Evolutionary conservation across 1,139 yeast species (phyloP), one percentile per base, ranked within the genome.

Genomic region (Debaryomyces fabryi): DNA sequence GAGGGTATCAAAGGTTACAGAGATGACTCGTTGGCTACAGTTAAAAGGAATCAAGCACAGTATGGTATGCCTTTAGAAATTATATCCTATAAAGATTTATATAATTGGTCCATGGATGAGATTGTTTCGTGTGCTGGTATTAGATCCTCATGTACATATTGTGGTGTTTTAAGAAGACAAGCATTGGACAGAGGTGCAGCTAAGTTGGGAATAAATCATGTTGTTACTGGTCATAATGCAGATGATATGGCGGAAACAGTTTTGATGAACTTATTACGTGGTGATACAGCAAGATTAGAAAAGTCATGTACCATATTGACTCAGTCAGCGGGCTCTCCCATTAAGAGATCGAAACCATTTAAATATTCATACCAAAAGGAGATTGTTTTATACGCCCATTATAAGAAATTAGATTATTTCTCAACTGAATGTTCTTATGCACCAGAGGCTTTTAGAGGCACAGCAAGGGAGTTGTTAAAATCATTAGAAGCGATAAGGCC

Each of bases 221-320:
- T 95, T 34, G 96, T 95, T 2, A 95, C 99, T 0, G 99, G 99
- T 2, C 99, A 95, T 68, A 95, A 95, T 66, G 99, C 99, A 0
- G 99, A 95, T 65, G 99, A 95, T 68, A 88, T 95, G 88, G 99
- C 99, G 0, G 99, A 95, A 64, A 95, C 99, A 0, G 96, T 95
- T 3, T 69, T 95, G 50, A 92, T 95, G 98, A 95, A 95, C 66
- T 69, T 93, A 39, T 71, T 95, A 25, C 78, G 99, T 57, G 99
- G 99, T n/a, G 99, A 95, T 62, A 86, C 91, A 6, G 96, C 96
- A 21, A 77, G 99, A 53, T 72, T 95, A 49, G 98, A 90, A 60
- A 84, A 86, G 54, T 90, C 97, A n/a, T 89, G 96, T 12, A 81
- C 88, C 36, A 90, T 95, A 38, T 78, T 92, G 54, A 95, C 99